Percentiles rank a stretch among this genome's conserved stretches.
Conservation (phyloP, 2,329 filamentous ascomycete genomes). For the Hypoxylon sp. region DNA sequence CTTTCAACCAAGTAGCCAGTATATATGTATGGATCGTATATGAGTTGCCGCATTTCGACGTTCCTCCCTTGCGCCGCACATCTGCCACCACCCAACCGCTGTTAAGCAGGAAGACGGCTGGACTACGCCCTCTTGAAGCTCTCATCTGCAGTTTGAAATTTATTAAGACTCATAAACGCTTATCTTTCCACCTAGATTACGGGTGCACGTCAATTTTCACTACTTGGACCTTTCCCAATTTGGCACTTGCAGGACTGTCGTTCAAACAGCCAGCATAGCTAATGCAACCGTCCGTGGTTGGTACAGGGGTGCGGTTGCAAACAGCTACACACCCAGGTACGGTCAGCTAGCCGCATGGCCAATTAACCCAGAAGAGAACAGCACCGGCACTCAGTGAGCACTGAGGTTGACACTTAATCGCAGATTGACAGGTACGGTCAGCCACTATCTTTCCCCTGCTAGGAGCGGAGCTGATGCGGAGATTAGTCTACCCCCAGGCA, state of each 20-base stretch:
- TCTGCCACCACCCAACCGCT: not conserved
- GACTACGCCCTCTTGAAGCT: not conserved
- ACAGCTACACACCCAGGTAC: slow-evolving; percentile 40
- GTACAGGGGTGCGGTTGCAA: slow-evolving; percentile 47
- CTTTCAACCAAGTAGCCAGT: slow-evolving; percentile 29
- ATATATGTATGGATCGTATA: slow-evolving; percentile 33
- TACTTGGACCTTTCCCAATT: slow-evolving; percentile 26
- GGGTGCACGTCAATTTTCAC: slow-evolving; percentile 30
- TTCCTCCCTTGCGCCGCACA: slow-evolving; percentile 20
- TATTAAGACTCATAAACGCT: slow-evolving; percentile 9
- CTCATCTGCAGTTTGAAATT: not conserved
- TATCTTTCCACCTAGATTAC: slow-evolving; percentile 6
- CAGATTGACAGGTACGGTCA: slow-evolving; percentile 32
- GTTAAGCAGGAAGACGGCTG: not conserved
- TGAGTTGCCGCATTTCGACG: slow-evolving; percentile 20
- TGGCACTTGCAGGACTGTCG: slow-evolving; percentile 41
- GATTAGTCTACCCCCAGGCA: slow-evolving; percentile 15
- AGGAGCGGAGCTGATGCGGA: slow-evolving; percentile 19
- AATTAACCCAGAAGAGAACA: slow-evolving; percentile 13
- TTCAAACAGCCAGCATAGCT: slow-evolving; percentile 51
- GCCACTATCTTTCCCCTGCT: slow-evolving; percentile 9
- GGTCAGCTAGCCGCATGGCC: slow-evolving; percentile 13
- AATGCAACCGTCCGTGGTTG: slow-evolving; percentile 47
- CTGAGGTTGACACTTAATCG: slow-evolving; percentile 20
- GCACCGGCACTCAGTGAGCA: slow-evolving; percentile 16